Percentiles rank a stretch among this genome's conserved stretches.
Conservation (phyloP, 306 rosid genomes). For the Sindora glabra region DNA sequence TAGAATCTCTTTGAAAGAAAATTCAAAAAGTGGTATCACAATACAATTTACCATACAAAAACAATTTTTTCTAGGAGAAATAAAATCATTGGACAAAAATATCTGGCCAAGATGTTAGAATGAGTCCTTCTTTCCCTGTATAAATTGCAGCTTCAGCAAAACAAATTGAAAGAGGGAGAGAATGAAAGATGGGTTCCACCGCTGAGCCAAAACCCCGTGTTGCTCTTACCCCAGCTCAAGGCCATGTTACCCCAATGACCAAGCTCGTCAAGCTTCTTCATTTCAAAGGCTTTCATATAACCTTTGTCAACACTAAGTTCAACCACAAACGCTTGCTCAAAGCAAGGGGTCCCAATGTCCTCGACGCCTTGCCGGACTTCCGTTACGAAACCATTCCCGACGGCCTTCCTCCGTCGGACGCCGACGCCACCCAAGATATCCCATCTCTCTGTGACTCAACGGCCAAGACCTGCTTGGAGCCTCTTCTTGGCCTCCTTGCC, state of each 20-base stretch:
- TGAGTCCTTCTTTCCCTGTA: too few species aligned
- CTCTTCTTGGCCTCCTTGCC: background rate
- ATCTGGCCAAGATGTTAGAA: too few species aligned
- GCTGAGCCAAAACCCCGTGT: slow-evolving; percentile 4
- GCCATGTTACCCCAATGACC: slow-evolving; percentile 17
- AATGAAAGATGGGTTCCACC: background rate
- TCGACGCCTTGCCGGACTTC: slow-evolving; percentile 8
- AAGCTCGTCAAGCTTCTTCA: slow-evolving; percentile 22
- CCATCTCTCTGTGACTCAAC: slow-evolving; percentile 9
- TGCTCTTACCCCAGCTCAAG: slow-evolving; percentile 8
- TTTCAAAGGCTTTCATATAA: slow-evolving; percentile 12
- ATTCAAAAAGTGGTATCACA: too few species aligned
- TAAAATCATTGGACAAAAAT: too few species aligned
- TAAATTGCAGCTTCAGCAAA: too few species aligned
- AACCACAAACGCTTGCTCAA: background rate
- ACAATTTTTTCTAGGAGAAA: too few species aligned
- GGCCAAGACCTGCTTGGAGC: background rate
- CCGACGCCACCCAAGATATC: background rate
- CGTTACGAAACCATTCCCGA: slow-evolving; percentile 15
- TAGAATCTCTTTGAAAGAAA: too few species aligned
- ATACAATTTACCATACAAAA: too few species aligned
- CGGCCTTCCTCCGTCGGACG: slow-evolving; percentile 6
- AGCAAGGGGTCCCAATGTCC: background rate
- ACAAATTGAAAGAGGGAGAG: background rate
- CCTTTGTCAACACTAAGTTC: slow-evolving; percentile 12